Conservation (phyloP, 2,329 filamentous ascomycete species). For the Epichloe uncinata region DNA sequence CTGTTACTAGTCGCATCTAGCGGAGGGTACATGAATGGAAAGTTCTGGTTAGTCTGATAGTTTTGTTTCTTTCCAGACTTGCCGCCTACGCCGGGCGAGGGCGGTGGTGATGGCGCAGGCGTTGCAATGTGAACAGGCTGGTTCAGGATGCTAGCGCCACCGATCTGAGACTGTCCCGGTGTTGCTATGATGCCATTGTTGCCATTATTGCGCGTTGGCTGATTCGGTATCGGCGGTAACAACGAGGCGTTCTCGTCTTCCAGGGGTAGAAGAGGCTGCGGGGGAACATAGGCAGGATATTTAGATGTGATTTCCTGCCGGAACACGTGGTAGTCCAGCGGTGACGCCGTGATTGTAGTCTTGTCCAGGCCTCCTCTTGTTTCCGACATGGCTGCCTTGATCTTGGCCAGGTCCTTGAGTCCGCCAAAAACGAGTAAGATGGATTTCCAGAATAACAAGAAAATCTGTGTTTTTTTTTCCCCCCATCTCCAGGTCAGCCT, state of each 20-base stretch:
- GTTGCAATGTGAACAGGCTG: slow-evolving; percentile 98
- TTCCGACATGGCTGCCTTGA: slow-evolving; percentile 61
- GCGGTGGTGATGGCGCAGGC: slow-evolving; percentile 86
- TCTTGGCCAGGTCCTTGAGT: slow-evolving; percentile 53
- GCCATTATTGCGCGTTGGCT: slow-evolving; percentile 48
- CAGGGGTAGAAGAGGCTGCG: slow-evolving; percentile 66
- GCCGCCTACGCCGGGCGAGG: slow-evolving; percentile 72
- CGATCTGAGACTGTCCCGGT: slow-evolving; percentile 39
- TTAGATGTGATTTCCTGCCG: slow-evolving; percentile 95
- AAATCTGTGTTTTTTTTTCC: slow-evolving; percentile 34
- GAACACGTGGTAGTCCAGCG: slow-evolving; percentile 91
- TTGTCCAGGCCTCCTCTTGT: slow-evolving; percentile 47
- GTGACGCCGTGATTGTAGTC: slow-evolving; percentile 81
- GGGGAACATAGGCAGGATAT: slow-evolving; percentile 95
- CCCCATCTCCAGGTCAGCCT: slow-evolving; percentile 11
- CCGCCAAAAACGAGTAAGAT: slow-evolving; percentile 78
- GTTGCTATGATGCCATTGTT: slow-evolving; percentile 48
- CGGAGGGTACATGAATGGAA: slow-evolving; percentile 94
- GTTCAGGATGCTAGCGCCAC: slow-evolving; percentile 70
- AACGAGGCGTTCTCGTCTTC: slow-evolving; percentile 87
- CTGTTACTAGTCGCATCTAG: slow-evolving; percentile 80
- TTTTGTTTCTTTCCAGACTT: slow-evolving; percentile 98
- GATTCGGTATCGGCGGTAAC: slow-evolving; percentile 69
- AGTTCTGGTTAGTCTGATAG: slow-evolving; percentile 98
- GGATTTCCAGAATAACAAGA: slow-evolving; percentile 85